Percentiles rank a stretch among this genome's conserved stretches.
Conservation (phyloP, 768 basidiomycete genomes). For the Tulasnella sp. region DNA sequence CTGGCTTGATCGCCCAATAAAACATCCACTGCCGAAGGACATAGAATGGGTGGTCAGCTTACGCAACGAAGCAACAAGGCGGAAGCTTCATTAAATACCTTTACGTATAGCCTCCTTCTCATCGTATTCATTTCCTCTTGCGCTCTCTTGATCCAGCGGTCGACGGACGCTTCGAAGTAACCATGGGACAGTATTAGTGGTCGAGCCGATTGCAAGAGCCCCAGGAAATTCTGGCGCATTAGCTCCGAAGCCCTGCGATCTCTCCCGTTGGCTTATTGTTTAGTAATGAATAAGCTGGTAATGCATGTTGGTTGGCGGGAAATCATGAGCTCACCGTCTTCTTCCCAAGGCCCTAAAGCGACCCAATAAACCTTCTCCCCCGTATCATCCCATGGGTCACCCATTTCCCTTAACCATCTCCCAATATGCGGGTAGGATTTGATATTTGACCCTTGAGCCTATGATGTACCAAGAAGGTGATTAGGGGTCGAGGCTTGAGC, state of each 20-base stretch:
- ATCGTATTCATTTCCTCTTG: background rate
- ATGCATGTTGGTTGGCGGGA: background rate
- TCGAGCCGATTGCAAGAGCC: constrained; percentile 3
- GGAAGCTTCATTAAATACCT: background rate
- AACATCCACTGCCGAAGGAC: background rate
- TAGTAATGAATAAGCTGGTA: background rate
- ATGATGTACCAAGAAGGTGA: background rate
- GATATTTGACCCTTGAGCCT: background rate
- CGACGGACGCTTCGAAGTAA: background rate
- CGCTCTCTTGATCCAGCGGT: constrained; percentile 3
- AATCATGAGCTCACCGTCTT: background rate
- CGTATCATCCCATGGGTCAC: background rate
- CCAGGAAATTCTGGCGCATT: constrained; percentile 7
- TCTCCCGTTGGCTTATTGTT: background rate
- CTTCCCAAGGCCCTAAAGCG: constrained; percentile 30
- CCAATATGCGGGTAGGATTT: background rate
- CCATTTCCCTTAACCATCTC: constrained; percentile 23
- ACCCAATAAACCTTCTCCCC: constrained; percentile 24
- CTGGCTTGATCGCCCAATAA: background rate
- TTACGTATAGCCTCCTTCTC: background rate
- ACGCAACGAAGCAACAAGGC: background rate
- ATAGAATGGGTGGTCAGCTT: background rate
- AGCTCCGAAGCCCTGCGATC: constrained; percentile 4
- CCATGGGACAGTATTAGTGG: background rate
- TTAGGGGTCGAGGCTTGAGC: background rate